These are phyloP conservation scores for Paecilomyces sp. DNA, from an alignment of 2,329 filamentous ascomycete genomes.

Conservation along the genomic window DNA sequence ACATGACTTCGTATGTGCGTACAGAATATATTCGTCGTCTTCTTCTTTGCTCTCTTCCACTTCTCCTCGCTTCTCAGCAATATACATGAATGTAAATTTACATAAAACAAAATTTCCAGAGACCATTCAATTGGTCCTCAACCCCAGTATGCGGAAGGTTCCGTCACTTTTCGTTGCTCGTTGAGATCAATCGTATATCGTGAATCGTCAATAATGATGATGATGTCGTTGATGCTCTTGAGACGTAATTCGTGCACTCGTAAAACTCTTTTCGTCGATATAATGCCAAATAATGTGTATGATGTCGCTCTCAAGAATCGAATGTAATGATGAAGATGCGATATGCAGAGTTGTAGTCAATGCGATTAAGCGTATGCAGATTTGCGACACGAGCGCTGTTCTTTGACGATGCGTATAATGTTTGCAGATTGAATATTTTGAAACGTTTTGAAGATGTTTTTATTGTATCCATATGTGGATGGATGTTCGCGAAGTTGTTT, in stretches of 20 bases:
- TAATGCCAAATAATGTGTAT: background rate
- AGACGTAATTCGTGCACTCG: background rate
- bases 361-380: background rate
- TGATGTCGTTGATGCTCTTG: background rate
- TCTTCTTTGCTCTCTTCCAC: background rate
- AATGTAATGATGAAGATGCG: background rate
- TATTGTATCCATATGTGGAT: background rate
- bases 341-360: background rate
- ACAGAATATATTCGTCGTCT: background rate
- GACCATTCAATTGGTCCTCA: background rate
- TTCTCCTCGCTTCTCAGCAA: background rate
- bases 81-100: background rate
- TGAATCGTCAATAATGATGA: no score
- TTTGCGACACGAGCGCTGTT: background rate
- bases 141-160: background rate
- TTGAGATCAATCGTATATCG: background rate
- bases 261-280: background rate
- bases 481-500: background rate
- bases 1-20: background rate
- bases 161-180: background rate
- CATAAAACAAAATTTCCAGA: background rate
- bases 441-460: background rate
- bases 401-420: background rate
- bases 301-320: background rate
- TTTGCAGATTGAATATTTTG: background rate